These are phyloP conservation scores for Trametes versicolor DNA, from an alignment of 1,284 basidiomycete species.

Conservation along the genomic window DNA sequence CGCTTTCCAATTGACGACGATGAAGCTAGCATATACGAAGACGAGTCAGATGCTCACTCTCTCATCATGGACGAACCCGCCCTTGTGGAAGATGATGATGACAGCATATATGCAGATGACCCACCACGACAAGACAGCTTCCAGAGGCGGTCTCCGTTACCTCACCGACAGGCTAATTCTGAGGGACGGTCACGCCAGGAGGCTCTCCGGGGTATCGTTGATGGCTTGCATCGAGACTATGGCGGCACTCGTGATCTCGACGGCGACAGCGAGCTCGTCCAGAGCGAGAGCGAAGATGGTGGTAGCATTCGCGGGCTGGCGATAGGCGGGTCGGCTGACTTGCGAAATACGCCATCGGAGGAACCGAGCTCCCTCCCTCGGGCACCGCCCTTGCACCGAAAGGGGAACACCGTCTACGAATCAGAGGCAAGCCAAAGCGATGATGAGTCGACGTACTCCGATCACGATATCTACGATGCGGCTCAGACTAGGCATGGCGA, in stretches of 20 bases:
- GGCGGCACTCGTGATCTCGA: constrained; percentile 6
- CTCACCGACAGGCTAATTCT: constrained; percentile 27
- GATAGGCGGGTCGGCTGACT: constrained; percentile 48
- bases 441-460: constrained; percentile 33
- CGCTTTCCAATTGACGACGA: constrained; percentile 19
- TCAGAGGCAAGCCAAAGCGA: constrained; percentile 17
- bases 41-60: constrained; percentile 30
- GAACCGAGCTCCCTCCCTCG: not conserved
- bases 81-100: constrained; percentile 25
- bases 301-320: constrained; percentile 49
- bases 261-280: constrained; percentile 20
- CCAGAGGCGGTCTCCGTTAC: constrained; percentile 2
- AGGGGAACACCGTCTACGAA: not conserved
- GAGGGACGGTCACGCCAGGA: constrained; percentile 47
- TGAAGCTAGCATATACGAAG: constrained; percentile 35
- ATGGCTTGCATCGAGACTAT: constrained; percentile 46
- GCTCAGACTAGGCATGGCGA: not conserved
- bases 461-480: constrained; percentile 16
- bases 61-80: constrained; percentile 33
- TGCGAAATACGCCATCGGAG: constrained; percentile 24
- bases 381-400: not conserved
- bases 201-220: constrained; percentile 55
- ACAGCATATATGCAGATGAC: constrained; percentile 28
- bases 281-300: constrained; percentile 40
- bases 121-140: not conserved